A percentile compares a stretch with the other conserved stretches of the same genome.
These are phyloP conservation scores for Ogataea trehalophila DNA, from an alignment of 805 yeast genomes.

Conservation along the genomic window DNA sequence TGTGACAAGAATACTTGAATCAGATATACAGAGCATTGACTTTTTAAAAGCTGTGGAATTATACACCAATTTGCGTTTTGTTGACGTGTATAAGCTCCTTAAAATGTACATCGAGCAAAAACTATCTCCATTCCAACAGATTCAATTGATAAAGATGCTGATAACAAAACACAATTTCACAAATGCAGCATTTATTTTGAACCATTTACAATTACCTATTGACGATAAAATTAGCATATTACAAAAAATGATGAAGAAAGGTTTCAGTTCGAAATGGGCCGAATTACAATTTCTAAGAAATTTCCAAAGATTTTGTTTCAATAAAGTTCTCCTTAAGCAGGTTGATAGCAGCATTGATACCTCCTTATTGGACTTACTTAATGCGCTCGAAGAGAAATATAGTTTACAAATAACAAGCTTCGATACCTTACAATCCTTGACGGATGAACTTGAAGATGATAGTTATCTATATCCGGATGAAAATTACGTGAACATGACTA, in stretches of 20 bases:
- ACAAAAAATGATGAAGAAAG: constrained; percentile 2
- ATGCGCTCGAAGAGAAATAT: neutral
- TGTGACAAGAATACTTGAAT: too few species aligned
- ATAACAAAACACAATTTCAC: constrained; percentile 8
- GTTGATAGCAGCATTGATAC: constrained; percentile 1
- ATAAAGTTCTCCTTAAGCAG: constrained; percentile 6
- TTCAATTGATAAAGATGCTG: constrained; percentile 2
- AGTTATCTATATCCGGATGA: neutral
- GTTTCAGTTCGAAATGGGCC: constrained; percentile 10
- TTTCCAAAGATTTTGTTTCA: constrained; percentile 1
- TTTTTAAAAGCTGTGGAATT: too few species aligned
- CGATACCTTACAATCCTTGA: neutral
- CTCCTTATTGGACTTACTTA: constrained; percentile 4
- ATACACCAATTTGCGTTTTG: too few species aligned
- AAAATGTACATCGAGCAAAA: neutral
- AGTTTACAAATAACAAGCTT: too few species aligned
- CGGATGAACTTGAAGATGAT: neutral
- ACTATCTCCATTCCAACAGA: neutral
- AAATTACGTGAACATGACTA: neutral
- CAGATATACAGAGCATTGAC: too few species aligned
- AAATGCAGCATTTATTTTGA: constrained; percentile 8
- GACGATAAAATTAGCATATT: constrained; percentile 5
- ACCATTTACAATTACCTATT: constrained; percentile 2
- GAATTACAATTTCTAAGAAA: constrained; percentile 8
- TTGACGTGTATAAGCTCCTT: too few species aligned